Base-by-base conservation (phyloP, 768 basidiomycete genomes). In the Pseudohyphozyma bogoriensis region DNA sequence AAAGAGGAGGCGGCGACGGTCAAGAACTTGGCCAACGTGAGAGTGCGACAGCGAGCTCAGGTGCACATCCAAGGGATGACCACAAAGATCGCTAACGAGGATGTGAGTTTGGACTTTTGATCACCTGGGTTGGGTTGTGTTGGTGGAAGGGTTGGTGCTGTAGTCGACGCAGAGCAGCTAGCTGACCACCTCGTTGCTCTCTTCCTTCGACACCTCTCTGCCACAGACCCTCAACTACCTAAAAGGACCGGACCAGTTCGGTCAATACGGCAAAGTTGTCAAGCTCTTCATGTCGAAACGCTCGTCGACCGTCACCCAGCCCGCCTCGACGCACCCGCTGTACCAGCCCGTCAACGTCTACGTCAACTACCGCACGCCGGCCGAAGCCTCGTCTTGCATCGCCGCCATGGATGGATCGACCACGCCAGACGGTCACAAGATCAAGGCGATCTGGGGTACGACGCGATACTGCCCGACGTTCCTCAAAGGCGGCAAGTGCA, bases 381-480 rank as follows among this genome's bases (percentile, higher is more conserved):
- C 95, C 74, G 95, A 99, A 74, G 95, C 95, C 2, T 86, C 87
- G 32, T 83, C 90, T 28, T 89, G 89, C 57, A 96, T 97, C 63
- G 78, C 83, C 29, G 89, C 90, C 18, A 86, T 97, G 29, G 95
- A 99, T 74, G 92, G 95, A 3, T 83, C 87, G 29, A 78, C 85
- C 26, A 90, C 92, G n/a, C 83, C 85, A 18, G 90, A 89, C 37
- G 83, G 85, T 26, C 86, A 92, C 62, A 79, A 88, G 46, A 85
- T 99, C 83, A 81, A 89, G 62, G 93, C 91, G 22, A 92, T 89
- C 71, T 85, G 89, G 73, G 95, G 95, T 31, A 97, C 92, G 20
- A 93, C 93, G 35, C 89, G 95, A 74, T 99, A 99, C 70, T 99
- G 95, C 75, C 91, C 96, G 83, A 79, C 84, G 5, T 97, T 95